These are phyloP conservation scores for Globisporangium megalacanthum DNA, from an alignment of 352 stramenopile species.

Conservation along the genomic window DNA sequence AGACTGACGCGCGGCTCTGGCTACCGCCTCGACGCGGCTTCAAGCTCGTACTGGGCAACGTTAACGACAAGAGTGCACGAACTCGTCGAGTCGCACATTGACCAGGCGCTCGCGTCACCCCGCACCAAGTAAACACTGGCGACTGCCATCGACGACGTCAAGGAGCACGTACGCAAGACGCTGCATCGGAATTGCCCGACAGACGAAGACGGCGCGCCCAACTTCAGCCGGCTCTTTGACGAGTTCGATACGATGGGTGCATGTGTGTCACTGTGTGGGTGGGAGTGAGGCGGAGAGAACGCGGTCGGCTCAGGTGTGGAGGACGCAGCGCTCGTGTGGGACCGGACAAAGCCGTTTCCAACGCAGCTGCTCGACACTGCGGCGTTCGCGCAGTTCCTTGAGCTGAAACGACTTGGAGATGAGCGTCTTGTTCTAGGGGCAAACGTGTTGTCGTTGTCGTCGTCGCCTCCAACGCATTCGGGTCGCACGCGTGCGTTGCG, in stretches of 20 bases:
- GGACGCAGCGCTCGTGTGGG: slow-evolving; percentile 63
- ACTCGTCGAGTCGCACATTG: slow-evolving; percentile 41
- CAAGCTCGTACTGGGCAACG: slow-evolving; percentile 58
- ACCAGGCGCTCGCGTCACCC: slow-evolving; percentile 34
- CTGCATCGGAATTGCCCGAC: slow-evolving; percentile 61
- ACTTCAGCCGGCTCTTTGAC: slow-evolving; percentile 69
- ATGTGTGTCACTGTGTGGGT: slow-evolving; percentile 33
- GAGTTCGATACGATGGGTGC: slow-evolving; percentile 72
- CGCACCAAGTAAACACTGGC: slow-evolving; percentile 34
- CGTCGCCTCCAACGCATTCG: not conserved
- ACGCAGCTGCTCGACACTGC: slow-evolving; percentile 52
- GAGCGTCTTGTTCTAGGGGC: slow-evolving; percentile 19
- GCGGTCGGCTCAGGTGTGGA: too few relatives aligned
- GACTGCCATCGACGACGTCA: slow-evolving; percentile 55
- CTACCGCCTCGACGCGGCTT: slow-evolving; percentile 66
- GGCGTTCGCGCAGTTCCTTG: slow-evolving; percentile 57
- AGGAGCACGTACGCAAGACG: slow-evolving; percentile 63
- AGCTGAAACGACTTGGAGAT: slow-evolving; percentile 77
- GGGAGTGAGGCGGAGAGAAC: slow-evolving; percentile 44
- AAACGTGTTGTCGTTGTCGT: not conserved
- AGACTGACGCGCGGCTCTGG: slow-evolving; percentile 59
- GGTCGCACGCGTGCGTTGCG: not conserved
- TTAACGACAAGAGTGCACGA: slow-evolving; percentile 66
- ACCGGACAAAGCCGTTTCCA: slow-evolving; percentile 60
- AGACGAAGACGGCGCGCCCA: slow-evolving; percentile 70